These are phyloP conservation scores for Leucogyrophana mollusca DNA, from an alignment of 768 basidiomycete genomes.

Conservation along the genomic window DNA sequence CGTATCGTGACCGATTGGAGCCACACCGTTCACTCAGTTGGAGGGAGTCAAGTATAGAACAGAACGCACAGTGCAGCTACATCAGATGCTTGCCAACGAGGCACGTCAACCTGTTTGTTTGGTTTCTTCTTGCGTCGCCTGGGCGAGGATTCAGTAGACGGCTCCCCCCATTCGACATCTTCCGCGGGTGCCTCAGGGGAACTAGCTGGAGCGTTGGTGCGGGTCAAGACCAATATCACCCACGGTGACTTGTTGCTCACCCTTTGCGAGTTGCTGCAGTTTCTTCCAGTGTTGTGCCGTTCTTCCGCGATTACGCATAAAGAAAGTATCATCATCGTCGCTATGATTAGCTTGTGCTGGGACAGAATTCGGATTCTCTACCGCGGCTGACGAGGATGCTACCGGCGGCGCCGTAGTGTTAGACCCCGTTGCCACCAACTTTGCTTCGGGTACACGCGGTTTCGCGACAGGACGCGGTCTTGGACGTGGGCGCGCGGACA, in stretches of 20 bases:
- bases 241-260: constrained; percentile 34
- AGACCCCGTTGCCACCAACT: constrained; percentile 8
- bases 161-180: constrained; percentile 19
- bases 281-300: constrained; percentile 57
- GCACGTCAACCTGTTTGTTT: constrained; percentile 25
- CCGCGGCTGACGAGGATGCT: constrained; percentile 13
- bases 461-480: constrained; percentile 49
- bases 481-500: constrained; percentile 44
- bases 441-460: constrained; percentile 8
- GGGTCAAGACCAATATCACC: constrained; percentile 5
- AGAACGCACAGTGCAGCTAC: constrained; percentile 40
- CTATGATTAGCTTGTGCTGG: constrained; percentile 17
- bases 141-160: constrained; percentile 21
- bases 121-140: constrained; percentile 40
- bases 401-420: constrained; percentile 1
- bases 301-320: constrained; percentile 64
- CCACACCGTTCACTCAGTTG: constrained; percentile 1
- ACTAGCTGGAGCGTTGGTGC: constrained; percentile 13
- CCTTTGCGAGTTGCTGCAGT: constrained; percentile 54
- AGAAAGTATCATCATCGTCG: constrained; percentile 66
- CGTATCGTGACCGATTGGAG: constrained; percentile 2
- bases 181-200: constrained; percentile 18
- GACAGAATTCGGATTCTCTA: constrained; percentile 4
- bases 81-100: constrained; percentile 44
- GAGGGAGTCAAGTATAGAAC: constrained; percentile 2